These are phyloP conservation scores for Haplographium delicatum DNA, from an alignment of 495 filamentous ascomycete genomes.

Conservation along the genomic window DNA sequence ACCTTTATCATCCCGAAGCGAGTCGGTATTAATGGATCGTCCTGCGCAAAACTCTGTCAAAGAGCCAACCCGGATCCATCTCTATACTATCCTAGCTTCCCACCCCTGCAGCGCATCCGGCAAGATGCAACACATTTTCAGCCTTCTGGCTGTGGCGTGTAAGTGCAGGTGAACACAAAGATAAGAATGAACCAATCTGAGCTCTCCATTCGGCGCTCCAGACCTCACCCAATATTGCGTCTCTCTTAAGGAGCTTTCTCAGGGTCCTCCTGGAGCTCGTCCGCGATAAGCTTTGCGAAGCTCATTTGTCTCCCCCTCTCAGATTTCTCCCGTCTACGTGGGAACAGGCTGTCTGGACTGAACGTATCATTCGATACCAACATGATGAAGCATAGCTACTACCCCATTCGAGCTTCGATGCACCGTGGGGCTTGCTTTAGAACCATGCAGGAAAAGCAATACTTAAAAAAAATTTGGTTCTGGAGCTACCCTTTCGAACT, in stretches of 20 bases:
- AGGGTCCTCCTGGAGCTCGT: not conserved
- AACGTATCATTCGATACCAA: conserved; percentile 12
- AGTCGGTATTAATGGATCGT: too few species aligned
- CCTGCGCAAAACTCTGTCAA: too few species aligned
- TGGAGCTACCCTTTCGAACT: not conserved
- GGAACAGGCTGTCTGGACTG: not conserved
- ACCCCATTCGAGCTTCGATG: conserved; percentile 1
- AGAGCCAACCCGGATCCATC: too few species aligned
- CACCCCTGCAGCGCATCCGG: not conserved
- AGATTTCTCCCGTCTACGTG: conserved; percentile 1
- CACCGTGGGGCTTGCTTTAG: conserved; percentile 4
- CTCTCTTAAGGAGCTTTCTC: not conserved
- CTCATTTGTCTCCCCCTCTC: conserved; percentile 4
- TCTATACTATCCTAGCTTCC: too few species aligned
- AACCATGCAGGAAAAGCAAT: conserved; percentile 3
- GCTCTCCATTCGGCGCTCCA: not conserved
- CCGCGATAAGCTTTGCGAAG: conserved; percentile 1
- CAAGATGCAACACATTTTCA: not conserved
- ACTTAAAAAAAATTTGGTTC: too few species aligned
- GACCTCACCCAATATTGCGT: not conserved
- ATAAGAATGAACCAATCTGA: conserved; percentile 1
- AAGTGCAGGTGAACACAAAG: not conserved
- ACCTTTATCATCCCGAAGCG: too few species aligned
- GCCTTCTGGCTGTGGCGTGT: conserved; percentile 2
- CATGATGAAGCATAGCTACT: not conserved